Conservation (phyloP, 2,329 filamentous ascomycete genomes). For the Diaporthe australafricana region DNA sequence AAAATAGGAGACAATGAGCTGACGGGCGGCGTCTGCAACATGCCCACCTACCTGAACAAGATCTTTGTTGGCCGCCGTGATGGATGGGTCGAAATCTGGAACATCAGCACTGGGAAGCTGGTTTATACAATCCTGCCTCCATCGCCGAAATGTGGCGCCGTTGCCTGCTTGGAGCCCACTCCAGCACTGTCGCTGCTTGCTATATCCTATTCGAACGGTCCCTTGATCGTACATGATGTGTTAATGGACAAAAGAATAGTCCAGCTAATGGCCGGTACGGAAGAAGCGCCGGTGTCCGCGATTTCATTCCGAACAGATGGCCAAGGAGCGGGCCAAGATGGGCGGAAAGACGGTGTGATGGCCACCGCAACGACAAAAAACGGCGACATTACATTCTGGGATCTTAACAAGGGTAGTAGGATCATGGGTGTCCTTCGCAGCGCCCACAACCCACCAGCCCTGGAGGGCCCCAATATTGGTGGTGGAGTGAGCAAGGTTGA, state of each 20-base stretch:
- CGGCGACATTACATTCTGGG: slow-evolving; percentile 96
- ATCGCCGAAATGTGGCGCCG: slow-evolving; percentile 76
- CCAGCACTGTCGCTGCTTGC: slow-evolving; percentile 88
- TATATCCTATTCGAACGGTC: slow-evolving; percentile 85
- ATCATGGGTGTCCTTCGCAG: slow-evolving; percentile 88
- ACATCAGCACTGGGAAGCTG: slow-evolving; percentile 90
- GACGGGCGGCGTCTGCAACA: slow-evolving; percentile 82
- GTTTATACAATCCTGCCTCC: slow-evolving; percentile 90
- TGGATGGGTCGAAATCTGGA: slow-evolving; percentile 96
- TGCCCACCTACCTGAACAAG: slow-evolving; percentile 98
- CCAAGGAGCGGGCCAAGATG: slow-evolving; percentile 87
- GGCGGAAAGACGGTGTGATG: slow-evolving; percentile 89
- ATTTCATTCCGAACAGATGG: slow-evolving; percentile 94
- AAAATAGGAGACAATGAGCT: slow-evolving; percentile 73
- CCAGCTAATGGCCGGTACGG: slow-evolving; percentile 73
- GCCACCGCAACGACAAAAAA: slow-evolving; percentile 83
- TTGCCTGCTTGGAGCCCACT: slow-evolving; percentile 88
- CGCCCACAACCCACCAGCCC: slow-evolving; percentile 83
- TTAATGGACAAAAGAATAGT: slow-evolving; percentile 80
- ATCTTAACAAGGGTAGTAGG: slow-evolving; percentile 88
- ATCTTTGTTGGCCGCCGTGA: slow-evolving; percentile 89
- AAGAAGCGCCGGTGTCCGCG: slow-evolving; percentile 77
- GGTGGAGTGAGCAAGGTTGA: slow-evolving; percentile 89
- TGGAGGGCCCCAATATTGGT: slow-evolving; percentile 64
- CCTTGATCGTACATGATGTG: slow-evolving; percentile 84